Evolutionary conservation across 495 filamentous ascomycete genomes (phyloP).

Genomic region (Pyrenopolyporus hunteri): DNA sequence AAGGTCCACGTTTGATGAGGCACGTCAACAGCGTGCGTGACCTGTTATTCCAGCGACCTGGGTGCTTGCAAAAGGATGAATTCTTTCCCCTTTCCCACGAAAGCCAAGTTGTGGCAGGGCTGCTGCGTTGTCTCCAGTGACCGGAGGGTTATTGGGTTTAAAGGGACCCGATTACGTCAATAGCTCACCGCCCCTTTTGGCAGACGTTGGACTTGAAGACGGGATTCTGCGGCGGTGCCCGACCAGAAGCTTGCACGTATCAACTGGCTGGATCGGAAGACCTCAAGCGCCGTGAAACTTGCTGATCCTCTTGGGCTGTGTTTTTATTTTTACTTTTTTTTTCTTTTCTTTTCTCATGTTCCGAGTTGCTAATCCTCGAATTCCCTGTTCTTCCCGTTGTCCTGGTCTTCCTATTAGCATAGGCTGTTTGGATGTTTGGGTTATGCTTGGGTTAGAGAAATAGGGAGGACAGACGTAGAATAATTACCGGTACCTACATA

Average conservation of each 20-base stretch:
- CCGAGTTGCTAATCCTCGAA: too few relatives aligned
- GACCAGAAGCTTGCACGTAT: slow-evolving; percentile 31
- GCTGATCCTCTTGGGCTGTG: slow-evolving; percentile 12
- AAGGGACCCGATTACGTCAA: slow-evolving; percentile 36
- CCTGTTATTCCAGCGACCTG: slow-evolving; percentile 32
- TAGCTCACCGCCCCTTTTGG: slow-evolving; percentile 40
- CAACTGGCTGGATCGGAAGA: slow-evolving; percentile 20
- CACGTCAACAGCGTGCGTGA: slow-evolving; percentile 34
- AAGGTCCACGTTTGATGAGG: slow-evolving; percentile 39
- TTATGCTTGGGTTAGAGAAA: neutral
- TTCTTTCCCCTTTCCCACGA: slow-evolving; percentile 27
- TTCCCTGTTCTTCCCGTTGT: too few relatives aligned
- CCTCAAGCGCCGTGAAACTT: slow-evolving; percentile 18
- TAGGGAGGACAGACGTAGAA: neutral
- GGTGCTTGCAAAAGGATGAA: slow-evolving; percentile 22
- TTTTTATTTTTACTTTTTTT: neutral
- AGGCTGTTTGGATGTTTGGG: neutral
- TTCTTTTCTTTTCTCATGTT: too few relatives aligned
- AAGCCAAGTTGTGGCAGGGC: slow-evolving; percentile 26
- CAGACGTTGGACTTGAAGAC: slow-evolving; percentile 32
- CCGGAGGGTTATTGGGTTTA: slow-evolving; percentile 20
- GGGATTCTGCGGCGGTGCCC: slow-evolving; percentile 36
- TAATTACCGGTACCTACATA: too few relatives aligned
- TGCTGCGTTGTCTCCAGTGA: slow-evolving; percentile 40
- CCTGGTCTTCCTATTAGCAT: slow-evolving; percentile 10